Evolutionary conservation across 2,329 filamentous ascomycete genomes (phyloP).

Genomic region (Ophiosphaerella herpotricha): DNA sequence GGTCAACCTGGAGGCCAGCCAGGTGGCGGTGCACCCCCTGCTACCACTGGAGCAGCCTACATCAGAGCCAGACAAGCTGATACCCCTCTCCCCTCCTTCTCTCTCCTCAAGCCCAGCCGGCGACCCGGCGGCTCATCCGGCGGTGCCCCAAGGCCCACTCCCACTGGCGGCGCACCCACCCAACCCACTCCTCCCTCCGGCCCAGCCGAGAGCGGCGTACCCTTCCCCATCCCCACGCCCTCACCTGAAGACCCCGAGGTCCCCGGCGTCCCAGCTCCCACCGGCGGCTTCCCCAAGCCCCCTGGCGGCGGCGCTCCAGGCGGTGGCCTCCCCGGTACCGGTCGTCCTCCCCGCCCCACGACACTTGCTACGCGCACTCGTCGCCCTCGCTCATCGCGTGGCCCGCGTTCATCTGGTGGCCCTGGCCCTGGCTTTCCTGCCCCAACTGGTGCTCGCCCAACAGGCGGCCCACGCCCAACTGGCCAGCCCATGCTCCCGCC

Average conservation of each 20-base stretch:
- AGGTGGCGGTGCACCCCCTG: not conserved
- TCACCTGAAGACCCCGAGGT: not conserved
- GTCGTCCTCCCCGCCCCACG: not conserved
- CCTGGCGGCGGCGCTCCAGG: not conserved
- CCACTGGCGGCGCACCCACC: not conserved
- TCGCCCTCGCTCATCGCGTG: not conserved
- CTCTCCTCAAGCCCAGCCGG: not conserved
- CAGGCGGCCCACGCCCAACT: not conserved
- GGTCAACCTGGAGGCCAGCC: not conserved
- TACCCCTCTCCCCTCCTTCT: not conserved
- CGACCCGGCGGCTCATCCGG: not conserved
- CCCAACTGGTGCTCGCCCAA: too few species aligned
- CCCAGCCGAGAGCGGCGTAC: not conserved
- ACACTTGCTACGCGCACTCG: not conserved
- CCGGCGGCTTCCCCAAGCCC: slow-evolving; percentile 1
- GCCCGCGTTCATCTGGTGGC: not conserved
- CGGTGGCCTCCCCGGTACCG: not conserved
- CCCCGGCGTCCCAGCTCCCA: not conserved
- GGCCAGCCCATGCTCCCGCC: not conserved
- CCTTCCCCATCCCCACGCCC: not conserved
- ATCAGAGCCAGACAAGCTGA: not conserved
- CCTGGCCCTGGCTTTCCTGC: too few species aligned
- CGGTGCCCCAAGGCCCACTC: not conserved
- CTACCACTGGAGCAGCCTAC: not conserved
- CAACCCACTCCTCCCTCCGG: not conserved